Conservation (phyloP, 2,329 filamentous ascomycete genomes). For the Aspergillus aculeatus region DNA sequence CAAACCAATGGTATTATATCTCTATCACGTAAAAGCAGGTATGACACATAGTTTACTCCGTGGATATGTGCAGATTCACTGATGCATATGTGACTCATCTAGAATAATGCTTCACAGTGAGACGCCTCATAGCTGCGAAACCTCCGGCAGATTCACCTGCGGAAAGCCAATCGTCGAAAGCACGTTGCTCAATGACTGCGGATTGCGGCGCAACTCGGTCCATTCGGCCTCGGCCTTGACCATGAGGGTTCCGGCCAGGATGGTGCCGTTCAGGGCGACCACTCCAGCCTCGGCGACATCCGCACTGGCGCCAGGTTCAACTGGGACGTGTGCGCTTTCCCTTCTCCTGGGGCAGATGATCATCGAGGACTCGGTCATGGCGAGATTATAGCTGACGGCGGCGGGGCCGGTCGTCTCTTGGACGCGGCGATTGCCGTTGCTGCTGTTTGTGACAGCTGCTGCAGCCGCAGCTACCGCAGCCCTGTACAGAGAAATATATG, state of each 20-base stretch:
- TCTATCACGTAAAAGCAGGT: no score
- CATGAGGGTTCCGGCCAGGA: conserved; percentile 59
- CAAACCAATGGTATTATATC: no score
- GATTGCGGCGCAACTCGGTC: conserved; percentile 46
- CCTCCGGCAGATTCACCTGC: conserved; percentile 18
- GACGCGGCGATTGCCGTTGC: conserved; percentile 15
- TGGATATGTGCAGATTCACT: no score
- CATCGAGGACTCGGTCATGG: conserved; percentile 56
- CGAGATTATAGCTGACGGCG: conserved; percentile 58
- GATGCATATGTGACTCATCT: no score
- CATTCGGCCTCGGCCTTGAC: conserved; percentile 57
- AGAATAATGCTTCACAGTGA: no score
- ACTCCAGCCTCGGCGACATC: conserved; percentile 36
- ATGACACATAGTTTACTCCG: no score
- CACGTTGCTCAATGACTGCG: conserved; percentile 44
- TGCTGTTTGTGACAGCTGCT: conserved; percentile 28
- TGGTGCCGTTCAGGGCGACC: conserved; percentile 57
- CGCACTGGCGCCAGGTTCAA: conserved; percentile 36
- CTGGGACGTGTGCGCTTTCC: conserved; percentile 45
- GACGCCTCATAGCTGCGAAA: conserved; percentile 18
- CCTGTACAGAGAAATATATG: conserved; percentile 46
- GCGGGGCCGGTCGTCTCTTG: conserved; percentile 35
- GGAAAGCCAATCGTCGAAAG: conserved; percentile 45
- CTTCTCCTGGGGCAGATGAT: conserved; percentile 52
- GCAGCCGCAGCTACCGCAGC: conserved; percentile 34